Conservation (phyloP, 2,329 filamentous ascomycete genomes). For the Phyllosticta paracitricarpa region DNA sequence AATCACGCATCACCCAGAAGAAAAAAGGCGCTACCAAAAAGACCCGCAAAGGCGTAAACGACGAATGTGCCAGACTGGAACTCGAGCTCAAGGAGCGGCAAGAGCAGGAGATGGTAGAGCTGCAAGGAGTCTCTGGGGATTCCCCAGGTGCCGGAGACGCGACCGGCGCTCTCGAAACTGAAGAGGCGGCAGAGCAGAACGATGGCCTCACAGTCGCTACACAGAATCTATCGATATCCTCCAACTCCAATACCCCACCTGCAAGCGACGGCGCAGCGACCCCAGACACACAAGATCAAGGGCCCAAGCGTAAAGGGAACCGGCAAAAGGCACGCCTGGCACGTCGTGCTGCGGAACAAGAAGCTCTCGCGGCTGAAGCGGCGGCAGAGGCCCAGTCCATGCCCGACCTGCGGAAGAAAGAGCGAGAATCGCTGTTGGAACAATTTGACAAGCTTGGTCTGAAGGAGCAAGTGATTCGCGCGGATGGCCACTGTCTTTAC, state of each 20-base stretch:
- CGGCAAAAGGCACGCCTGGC: constrained; percentile 86
- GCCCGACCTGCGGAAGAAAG: constrained; percentile 28
- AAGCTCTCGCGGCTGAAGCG: constrained; percentile 57
- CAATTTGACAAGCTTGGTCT: constrained; percentile 56
- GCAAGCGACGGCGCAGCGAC: constrained; percentile 1
- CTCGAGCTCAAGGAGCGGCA: constrained; percentile 46
- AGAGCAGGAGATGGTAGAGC: constrained; percentile 37
- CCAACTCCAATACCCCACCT: constrained; percentile 7
- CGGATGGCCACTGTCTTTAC: constrained; percentile 93
- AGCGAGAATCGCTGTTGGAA: constrained; percentile 51
- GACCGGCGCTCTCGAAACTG: neutral
- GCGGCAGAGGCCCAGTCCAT: constrained; percentile 56
- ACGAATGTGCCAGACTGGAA: constrained; percentile 52
- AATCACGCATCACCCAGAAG: constrained; percentile 79
- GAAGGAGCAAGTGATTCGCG: constrained; percentile 66
- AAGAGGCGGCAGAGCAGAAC: constrained; percentile 8
- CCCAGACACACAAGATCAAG: constrained; percentile 9
- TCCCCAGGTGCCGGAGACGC: neutral
- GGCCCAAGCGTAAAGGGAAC: constrained; percentile 62
- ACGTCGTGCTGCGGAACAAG: constrained; percentile 75
- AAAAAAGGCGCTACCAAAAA: constrained; percentile 94
- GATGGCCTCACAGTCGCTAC: constrained; percentile 7
- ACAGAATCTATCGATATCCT: constrained; percentile 14
- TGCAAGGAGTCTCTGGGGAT: constrained; percentile 30
- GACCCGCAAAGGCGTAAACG: constrained; percentile 50